Base-by-base conservation (phyloP, 805 yeast species). In the Candida ovalis region DNA sequence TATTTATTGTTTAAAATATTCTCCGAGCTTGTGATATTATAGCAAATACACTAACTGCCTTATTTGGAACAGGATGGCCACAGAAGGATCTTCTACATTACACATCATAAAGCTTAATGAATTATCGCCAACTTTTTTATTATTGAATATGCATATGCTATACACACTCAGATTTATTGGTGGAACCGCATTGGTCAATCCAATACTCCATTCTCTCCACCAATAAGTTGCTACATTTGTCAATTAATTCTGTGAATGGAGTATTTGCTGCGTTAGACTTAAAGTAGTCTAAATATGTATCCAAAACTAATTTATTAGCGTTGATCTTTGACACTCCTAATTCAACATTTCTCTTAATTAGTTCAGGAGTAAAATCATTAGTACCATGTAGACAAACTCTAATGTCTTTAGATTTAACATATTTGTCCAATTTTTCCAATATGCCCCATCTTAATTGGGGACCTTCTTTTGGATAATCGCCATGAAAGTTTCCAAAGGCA, bases 401-500 rank as follows among this genome's bases (percentile, higher is more conserved):
- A 8, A 64, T 53, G 23, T 53, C 53, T 32, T 46, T 54, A 13
- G 55, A 53, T 21, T 41, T 44, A 7, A 58, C 52, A 37, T 44
- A 51, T 42, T 48, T 30, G 43, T 61, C 53, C 44, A 68, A 35
- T 33, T 55, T 52, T 54, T 64, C 66, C 51, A 64, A 51, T 22
- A 66, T 53, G 42, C 63, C 56, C 41, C 46, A 57, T n/a, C 53
- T 45, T 7, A 55, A 41, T 53, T 58, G 64, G 3, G 72, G 72
- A 2, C 71, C 72, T 2, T 54, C 50, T 6, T 56, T 57, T 5
- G 71, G 70, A 47, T 68, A 68, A 33, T 62, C 66, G 2, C 73
- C 73, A 48, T 68, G 73, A 44, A 66, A 50, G 50, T 69, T 68
- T 8, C 73, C 73, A 50, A 69, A 60, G 13, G 72, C 65, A 13